Base-by-base conservation (phyloP, 257 asterid species). In the Paulownia fortunei region DNA sequence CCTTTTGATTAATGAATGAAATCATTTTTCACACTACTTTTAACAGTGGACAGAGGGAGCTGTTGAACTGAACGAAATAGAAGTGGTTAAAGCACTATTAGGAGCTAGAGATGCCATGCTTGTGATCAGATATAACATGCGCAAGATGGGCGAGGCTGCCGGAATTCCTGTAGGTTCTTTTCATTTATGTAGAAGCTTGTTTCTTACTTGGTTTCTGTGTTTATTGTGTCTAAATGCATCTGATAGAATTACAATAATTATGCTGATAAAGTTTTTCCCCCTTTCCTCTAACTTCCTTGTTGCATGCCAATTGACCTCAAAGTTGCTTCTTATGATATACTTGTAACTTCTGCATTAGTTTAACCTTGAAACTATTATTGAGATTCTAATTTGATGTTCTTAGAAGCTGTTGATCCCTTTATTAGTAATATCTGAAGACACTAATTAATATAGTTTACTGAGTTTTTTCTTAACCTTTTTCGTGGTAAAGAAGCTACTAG, bases 61-160 rank as follows among this genome's bases (percentile, higher is more conserved):
- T 18, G 76, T 63, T 72, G 91, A 81, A 68, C 87, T 86, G 16
- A 79, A 83, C 74, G 82, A 88, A 84, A 78, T 62, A 32, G 92
- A 86, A 80, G 89, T 89, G 79, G 84, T 89, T 58, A 82, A 84
- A 77, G 97, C 91, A 84, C 87, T 93, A 60, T 77, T 93, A 81
- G 99, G 97, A 81, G 97, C 97, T 76, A 84, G 96, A 81, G 95
- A 92, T 69, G 92, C 96, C 63, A 93, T 93, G 97, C 93, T 96
- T 51, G 82, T 19, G 34, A 96, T 96, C 89, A 88, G 99, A 86
- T 63, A 15, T 83, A 90, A 87, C 84, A 92, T 92, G 99, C 89
- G 92, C 79, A 86, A 74, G 82, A 93, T 96, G 98, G 99, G 99
- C 6, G 91, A 89, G 86, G 97, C 97, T 70, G 97, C 98, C 3